Conservation (phyloP, 805 yeast genomes). For the Ogataea pini region DNA sequence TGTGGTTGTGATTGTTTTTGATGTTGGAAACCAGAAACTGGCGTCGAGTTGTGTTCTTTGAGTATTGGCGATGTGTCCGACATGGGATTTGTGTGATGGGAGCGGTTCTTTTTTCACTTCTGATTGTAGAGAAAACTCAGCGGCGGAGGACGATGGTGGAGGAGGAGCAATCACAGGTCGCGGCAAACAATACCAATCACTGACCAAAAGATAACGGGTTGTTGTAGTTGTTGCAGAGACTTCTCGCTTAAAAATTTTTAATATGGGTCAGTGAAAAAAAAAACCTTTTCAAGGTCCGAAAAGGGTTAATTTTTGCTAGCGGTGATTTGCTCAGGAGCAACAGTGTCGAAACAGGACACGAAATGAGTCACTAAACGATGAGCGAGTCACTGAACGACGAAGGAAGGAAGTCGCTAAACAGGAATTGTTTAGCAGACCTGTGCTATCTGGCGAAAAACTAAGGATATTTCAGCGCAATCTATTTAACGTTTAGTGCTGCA, state of each 20-base stretch:
- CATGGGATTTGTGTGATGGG: neutral
- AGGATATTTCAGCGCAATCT: no score
- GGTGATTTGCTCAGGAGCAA: no score
- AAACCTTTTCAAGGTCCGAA: neutral
- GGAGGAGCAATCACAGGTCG: neutral
- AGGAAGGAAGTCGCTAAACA: no score
- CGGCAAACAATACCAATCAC: neutral
- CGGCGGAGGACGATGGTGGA: no score
- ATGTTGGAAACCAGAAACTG: constrained; percentile 2
- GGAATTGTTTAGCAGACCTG: no score
- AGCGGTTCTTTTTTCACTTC: neutral
- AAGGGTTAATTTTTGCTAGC: constrained; percentile 4
- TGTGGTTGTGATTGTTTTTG: constrained; percentile 7
- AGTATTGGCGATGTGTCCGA: constrained; percentile 15
- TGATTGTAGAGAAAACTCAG: neutral
- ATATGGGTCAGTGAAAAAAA: neutral
- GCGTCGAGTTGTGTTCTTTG: constrained; percentile 9
- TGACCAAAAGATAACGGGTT: neutral
- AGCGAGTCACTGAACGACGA: no score
- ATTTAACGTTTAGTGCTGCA: no score
- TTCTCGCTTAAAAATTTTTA: neutral
- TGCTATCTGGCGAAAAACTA: no score
- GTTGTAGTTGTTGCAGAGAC: neutral
- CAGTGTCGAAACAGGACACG: no score
- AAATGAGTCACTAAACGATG: no score